phyloP scores from a whole-genome alignment of 257 asterid genomes.

The Solanum raphanifolium region DNA sequence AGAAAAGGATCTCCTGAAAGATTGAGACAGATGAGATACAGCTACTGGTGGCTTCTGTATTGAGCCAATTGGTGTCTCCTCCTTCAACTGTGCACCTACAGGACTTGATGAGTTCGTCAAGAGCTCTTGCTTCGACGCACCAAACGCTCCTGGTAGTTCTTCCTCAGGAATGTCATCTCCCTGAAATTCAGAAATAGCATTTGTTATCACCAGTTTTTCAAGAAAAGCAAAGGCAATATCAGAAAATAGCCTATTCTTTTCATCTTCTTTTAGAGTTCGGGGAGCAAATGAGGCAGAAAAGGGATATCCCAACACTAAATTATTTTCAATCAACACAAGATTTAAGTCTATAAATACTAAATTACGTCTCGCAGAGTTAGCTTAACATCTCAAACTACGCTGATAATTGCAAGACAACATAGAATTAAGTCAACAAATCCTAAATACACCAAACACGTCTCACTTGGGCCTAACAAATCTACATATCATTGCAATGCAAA shows the following conservation, averaged over 20 bases:
- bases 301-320: background rate
- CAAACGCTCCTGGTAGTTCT: constrained; percentile 54
- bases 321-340: background rate
- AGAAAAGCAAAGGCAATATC: background rate
- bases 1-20: constrained; percentile 45
- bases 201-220: background rate
- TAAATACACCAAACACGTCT: background rate
- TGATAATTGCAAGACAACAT: background rate
- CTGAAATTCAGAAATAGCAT: constrained; percentile 23
- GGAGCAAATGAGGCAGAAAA: background rate
- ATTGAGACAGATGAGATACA: constrained; percentile 45
- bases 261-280: background rate
- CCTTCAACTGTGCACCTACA: background rate
- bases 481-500: background rate
- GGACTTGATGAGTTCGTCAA: constrained; percentile 1
- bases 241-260: background rate
- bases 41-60: background rate
- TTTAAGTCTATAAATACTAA: background rate
- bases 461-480: background rate
- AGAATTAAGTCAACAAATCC: background rate
- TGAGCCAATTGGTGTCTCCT: background rate
- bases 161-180: constrained; percentile 77
- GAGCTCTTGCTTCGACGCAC: constrained; percentile 14
- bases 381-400: background rate
- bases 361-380: background rate